Evolutionary conservation across 768 basidiomycete genomes (phyloP), one percentile per base, ranked within the genome.

Genomic region (Psilocybe sp.): DNA sequence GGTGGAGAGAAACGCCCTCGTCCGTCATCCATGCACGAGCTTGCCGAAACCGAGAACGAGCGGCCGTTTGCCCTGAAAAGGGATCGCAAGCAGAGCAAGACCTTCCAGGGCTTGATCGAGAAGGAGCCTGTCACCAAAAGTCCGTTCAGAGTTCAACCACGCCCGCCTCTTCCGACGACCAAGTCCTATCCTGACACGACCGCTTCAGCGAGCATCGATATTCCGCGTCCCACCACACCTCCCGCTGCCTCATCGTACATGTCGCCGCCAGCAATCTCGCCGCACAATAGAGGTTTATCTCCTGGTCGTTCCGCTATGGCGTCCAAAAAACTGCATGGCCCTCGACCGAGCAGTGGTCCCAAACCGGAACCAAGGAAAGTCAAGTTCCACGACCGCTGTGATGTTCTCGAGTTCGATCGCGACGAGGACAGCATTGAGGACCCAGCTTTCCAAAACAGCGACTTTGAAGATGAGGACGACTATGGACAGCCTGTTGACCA

Each of bases 91-190:
- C 86, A 92, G 63, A 89, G 87, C 47, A 84, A 81, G 62, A 80
- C 75, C 5, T 85, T 85, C 54, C 85, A 89, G 60, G 82, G 79
- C 18, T 80, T 93, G 44, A 74, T 84, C 1, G 77, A 88, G 66
- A 84, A 78, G 59, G 88, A 90, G 61, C 85, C 85, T 7, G 90
- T 93, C 20, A 81, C 83, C 20, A 90, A 86, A 72, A 91, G 89
- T 59, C 90, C 91, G 16, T 93, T 93, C 72, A 81, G 72, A 54
- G 33, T 50, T 13, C 56, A 49, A 20, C 71, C 67, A 50, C 57
- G 36, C n/a, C 59, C 35, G 47, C 59, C 5, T 31, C 60, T 16
- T 61, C 52, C 20, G 56, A 60, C 32, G 64, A 66, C 6, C 60
- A 28, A 55, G 62, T 34, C 61, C 64, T 40, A 56, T 70, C 33